Evolutionary conservation across 129 eudicot genomes (phyloP), one percentile per base, ranked within the genome.

Genomic region (Escallonia herrerae): DNA sequence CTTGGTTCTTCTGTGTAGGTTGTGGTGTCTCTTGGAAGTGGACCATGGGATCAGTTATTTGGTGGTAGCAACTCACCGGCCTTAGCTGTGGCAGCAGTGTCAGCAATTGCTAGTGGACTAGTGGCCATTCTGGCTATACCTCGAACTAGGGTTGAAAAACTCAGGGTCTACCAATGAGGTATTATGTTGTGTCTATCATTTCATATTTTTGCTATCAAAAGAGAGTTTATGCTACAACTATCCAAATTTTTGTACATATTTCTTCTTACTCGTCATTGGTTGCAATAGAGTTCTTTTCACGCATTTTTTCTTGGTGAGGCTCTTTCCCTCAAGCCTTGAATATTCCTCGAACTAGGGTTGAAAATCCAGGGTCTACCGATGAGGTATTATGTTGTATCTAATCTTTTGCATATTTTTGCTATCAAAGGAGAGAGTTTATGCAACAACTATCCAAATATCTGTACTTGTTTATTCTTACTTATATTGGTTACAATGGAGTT

Each of bases 61-160:
- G 99, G 97, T 67, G 95, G 82, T 43, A 97, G 97, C 33, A 94
- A 94, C 75, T 80, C 97, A 48, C 90, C 99, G 47, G 91, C 97
- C 59, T 71, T 94, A 33, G 95, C 81, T 43, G 74, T 89, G 45
- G 99, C 93, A 63, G 97, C 86, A 60, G 50, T 82, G 63, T 75
- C 97, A 59, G 76, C 99, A 62, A 78, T 94, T 60, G 81, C 86
- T 38, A 76, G 97, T 69, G 99, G 99, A 53, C 89, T 94, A 43
- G 46, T 89, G 77, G 99, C 97, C 74, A 86, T 94, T 68, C 71
- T 94, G 87, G 95, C 83, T 50, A 83, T 94, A 64, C 99, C 95
- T 7, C 85, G 99, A 73, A 54, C 95, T 8, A 84, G 90, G 77
- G 87, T 81, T 58, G 97, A 86, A 45, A 93, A 89, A 65, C 45